Base-by-base conservation (phyloP, 2,329 filamentous ascomycete genomes). In the Thermomyces lanuginosus region DNA sequence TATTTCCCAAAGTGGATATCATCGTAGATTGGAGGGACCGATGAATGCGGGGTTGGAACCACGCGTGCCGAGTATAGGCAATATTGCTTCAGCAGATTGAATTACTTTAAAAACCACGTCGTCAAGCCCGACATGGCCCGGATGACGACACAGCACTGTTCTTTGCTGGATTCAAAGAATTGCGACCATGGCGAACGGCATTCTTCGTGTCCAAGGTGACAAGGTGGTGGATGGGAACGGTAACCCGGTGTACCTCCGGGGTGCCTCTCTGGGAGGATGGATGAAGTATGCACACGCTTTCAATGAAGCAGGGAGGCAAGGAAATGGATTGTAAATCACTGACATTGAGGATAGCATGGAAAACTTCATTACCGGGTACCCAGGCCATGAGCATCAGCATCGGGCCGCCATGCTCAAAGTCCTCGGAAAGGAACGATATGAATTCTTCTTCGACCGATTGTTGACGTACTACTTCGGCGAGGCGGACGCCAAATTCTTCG, bases 301-400 rank as follows among this genome's bases (percentile, higher is more conserved):
- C n/a, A n/a, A n/a, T n/a, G n/a, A n/a, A n/a, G n/a, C n/a, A n/a
- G n/a, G n/a, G n/a, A n/a, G n/a, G n/a, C n/a, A n/a, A n/a, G n/a
- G n/a, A n/a, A n/a, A n/a, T n/a, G n/a, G n/a, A n/a, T n/a, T n/a
- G n/a, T n/a, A n/a, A n/a, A n/a, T n/a, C n/a, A n/a, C n/a, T n/a
- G n/a, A n/a, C n/a, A n/a, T 4, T 20, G 18, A 8, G 10, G 22
- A 30, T 24, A 56, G 50, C 30, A 68, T 68, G 63, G 66, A 70
- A 44, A 72, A 71, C 43, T 72, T 72, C 53, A 72, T 73, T 36
- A 69, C 64, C 1, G 69, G 69, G n/a, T 73, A 63, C 31, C 55
- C 66, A 7, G 69, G 65, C 10, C 64, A 69, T 26, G 69, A 73
- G 40, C 55, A 55, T 12, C 58, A 71, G 33, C 63, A 69, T 33